phyloP scores from a whole-genome alignment of 176 grass and related monocot species.

The Oryza longistaminata region DNA sequence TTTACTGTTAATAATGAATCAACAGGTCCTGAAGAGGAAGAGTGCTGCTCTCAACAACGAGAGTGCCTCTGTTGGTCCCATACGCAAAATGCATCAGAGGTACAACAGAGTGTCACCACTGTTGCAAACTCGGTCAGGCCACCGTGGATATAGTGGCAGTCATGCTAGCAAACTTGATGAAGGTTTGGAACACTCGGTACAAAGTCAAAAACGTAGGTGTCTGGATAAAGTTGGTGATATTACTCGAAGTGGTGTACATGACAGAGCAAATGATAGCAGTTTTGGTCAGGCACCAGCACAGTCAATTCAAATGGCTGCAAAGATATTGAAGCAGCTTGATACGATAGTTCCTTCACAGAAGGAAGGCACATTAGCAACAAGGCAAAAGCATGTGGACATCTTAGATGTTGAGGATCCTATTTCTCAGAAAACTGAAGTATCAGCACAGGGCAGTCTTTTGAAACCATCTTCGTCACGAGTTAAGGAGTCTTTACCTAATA shows the following conservation, averaged over 20 bases:
- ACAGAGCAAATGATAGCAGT: neutral
- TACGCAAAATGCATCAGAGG: conserved; percentile 39
- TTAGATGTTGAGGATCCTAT: conserved; percentile 12
- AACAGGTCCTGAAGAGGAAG: conserved; percentile 52
- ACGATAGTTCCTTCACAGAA: conserved; percentile 45
- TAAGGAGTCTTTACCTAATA: conserved; percentile 14
- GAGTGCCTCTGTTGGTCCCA: conserved; percentile 31
- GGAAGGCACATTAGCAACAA: conserved; percentile 35
- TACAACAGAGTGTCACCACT: conserved; percentile 40
- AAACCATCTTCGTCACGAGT: conserved; percentile 24
- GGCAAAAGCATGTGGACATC: conserved; percentile 7
- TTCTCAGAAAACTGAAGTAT: conserved; percentile 42
- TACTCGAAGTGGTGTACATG: neutral
- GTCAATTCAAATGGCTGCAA: conserved; percentile 54
- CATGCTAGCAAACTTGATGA: conserved; percentile 30
- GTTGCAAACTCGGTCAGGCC: conserved; percentile 32
- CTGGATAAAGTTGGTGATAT: conserved; percentile 32
- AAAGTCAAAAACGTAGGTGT: conserved; percentile 39
- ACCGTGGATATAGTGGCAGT: conserved; percentile 15
- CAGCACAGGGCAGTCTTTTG: conserved; percentile 17
- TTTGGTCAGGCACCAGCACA: conserved; percentile 46
- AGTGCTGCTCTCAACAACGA: conserved; percentile 43
- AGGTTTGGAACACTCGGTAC: conserved; percentile 20
- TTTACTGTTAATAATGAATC: conserved; percentile 9
- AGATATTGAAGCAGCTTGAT: conserved; percentile 69